Percentiles rank a stretch among this genome's conserved stretches.
Evolutionary conservation across 2,329 filamentous ascomycete species (phyloP).

Genomic region (Botrytis byssoidea): DNA sequence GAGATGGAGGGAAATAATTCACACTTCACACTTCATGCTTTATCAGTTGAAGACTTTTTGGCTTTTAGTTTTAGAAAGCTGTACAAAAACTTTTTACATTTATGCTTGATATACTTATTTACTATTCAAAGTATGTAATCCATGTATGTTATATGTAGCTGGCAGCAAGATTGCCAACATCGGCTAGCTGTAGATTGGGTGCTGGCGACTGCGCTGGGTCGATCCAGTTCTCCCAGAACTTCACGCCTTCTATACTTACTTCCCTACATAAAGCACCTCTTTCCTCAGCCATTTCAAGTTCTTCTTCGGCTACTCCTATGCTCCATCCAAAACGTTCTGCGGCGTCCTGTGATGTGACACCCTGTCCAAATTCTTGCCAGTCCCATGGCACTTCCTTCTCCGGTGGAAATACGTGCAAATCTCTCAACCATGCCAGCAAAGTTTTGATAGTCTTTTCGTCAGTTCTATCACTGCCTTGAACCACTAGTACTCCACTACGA

Average conservation of each 20-base stretch:
- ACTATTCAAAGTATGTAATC: background rate
- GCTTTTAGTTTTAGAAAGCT: background rate
- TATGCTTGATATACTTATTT: background rate
- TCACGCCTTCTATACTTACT: conserved; percentile 84
- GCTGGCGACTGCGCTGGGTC: conserved; percentile 16
- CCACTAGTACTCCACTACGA: conserved; percentile 90
- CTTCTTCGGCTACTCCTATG: conserved; percentile 90
- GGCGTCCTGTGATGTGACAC: conserved; percentile 84
- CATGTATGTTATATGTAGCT: conserved; percentile 11
- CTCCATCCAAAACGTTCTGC: conserved; percentile 96
- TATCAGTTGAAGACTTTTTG: background rate
- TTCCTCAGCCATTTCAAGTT: conserved; percentile 96
- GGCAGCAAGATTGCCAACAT: conserved; percentile 17
- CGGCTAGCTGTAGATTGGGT: conserved; percentile 16
- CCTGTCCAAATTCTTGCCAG: conserved; percentile 73
- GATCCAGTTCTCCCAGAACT: conserved; percentile 83
- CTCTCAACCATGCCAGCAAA: conserved; percentile 73
- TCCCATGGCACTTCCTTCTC: conserved; percentile 70
- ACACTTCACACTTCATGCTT: background rate
- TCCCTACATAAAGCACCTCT: conserved; percentile 83
- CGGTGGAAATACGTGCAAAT: conserved; percentile 65
- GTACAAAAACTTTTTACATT: background rate
- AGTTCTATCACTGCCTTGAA: conserved; percentile 82
- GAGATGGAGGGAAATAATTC: no score
- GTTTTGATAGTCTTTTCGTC: conserved; percentile 85